Evolutionary conservation across 768 basidiomycete species (phyloP).

Genomic region (Coprinopsis sp.): DNA sequence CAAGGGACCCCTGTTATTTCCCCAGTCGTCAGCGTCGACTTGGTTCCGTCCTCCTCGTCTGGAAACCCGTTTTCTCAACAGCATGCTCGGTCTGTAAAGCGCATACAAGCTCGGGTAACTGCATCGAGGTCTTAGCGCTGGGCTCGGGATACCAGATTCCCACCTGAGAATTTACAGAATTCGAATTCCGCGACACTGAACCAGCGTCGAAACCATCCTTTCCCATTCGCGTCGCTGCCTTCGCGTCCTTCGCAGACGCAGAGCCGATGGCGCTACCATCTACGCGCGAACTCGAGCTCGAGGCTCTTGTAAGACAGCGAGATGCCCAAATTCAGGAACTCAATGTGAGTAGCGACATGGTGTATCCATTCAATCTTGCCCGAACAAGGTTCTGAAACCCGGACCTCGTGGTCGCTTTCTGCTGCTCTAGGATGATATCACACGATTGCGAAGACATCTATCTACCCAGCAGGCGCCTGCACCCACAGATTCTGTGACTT

Average conservation of each 20-base stretch:
- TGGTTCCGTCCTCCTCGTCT: no score
- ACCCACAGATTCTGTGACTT: slow-evolving; percentile 56
- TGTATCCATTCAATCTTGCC: no score
- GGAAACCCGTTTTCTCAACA: no score
- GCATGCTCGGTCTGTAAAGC: no score
- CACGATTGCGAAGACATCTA: slow-evolving; percentile 62
- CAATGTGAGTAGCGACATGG: slow-evolving; percentile 61
- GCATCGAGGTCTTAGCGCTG: no score
- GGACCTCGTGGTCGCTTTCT: no score
- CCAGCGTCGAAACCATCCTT: background rate
- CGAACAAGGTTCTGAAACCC: no score
- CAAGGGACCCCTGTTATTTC: no score
- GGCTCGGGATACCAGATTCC: no score
- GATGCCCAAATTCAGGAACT: slow-evolving; percentile 70
- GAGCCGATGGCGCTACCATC: slow-evolving; percentile 63
- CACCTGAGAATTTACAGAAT: background rate
- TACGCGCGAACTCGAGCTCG: slow-evolving; percentile 75
- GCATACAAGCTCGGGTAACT: no score
- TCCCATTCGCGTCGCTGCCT: slow-evolving; percentile 6
- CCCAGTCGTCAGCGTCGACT: no score
- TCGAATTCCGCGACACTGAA: slow-evolving; percentile 9
- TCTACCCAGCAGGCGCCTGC: slow-evolving; percentile 55
- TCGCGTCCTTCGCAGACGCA: slow-evolving; percentile 7
- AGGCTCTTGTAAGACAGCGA: slow-evolving; percentile 69
- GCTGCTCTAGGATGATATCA: slow-evolving; percentile 76